A percentile compares a stretch with the other conserved stretches of the same genome.
These are phyloP conservation scores for Verticillium tricorpus DNA, from an alignment of 2,329 filamentous ascomycete species.

Conservation along the genomic window DNA sequence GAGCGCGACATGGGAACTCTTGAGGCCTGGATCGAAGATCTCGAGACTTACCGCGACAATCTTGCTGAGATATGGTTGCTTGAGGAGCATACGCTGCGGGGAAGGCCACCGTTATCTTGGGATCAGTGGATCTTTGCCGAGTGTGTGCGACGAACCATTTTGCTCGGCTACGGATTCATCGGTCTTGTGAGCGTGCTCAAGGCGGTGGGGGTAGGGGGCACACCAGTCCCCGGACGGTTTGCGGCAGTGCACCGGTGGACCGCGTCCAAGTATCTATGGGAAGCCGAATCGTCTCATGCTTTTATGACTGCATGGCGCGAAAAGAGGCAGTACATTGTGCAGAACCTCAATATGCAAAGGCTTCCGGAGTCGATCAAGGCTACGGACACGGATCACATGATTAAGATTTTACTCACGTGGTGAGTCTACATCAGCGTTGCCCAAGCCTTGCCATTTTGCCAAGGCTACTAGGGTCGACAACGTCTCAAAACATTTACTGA, in stretches of 20 bases:
- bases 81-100: constrained; percentile 17
- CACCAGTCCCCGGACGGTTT: constrained; percentile 13
- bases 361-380: constrained; percentile 31
- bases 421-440: constrained; percentile 18
- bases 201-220: constrained; percentile 5
- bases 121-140: constrained; percentile 41
- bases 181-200: constrained; percentile 30
- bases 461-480: too few species aligned
- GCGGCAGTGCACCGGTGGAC: constrained; percentile 23
- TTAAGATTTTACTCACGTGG: constrained; percentile 31
- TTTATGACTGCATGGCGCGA: constrained; percentile 41
- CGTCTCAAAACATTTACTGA: not conserved
- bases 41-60: constrained; percentile 26
- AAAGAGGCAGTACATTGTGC: constrained; percentile 31
- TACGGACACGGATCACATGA: constrained; percentile 34
- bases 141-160: constrained; percentile 31
- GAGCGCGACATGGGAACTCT: constrained; percentile 33
- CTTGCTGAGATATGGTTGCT: constrained; percentile 23
- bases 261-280: constrained; percentile 38
- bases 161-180: constrained; percentile 26
- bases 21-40: constrained; percentile 30
- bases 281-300: constrained; percentile 31
- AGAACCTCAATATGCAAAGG: constrained; percentile 28
- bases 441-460: too few species aligned
- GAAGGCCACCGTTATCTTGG: constrained; percentile 34